These are phyloP conservation scores for Bacterosira constricta DNA, from an alignment of 108 stramenopile genomes.

Conservation along the genomic window DNA sequence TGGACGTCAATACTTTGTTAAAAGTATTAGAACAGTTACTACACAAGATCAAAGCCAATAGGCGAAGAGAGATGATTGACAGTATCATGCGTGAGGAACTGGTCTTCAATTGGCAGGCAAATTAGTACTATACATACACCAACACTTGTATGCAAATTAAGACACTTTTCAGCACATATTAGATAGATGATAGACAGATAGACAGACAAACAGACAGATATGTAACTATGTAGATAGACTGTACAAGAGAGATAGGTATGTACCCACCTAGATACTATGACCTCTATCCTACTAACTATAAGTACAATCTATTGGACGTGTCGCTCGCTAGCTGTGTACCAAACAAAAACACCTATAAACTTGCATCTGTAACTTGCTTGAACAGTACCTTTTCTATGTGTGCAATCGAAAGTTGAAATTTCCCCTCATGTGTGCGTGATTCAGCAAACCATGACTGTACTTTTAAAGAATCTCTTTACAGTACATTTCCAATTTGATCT, in stretches of 20 bases:
- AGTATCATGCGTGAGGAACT: constrained; percentile 7
- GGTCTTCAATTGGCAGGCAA: background rate
- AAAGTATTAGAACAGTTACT: constrained; percentile 85
- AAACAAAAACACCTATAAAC: too few species aligned
- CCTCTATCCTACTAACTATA: too few species aligned
- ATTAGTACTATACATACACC: background rate
- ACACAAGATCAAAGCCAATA: constrained; percentile 87
- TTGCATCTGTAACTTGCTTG: background rate
- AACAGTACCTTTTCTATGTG: too few species aligned
- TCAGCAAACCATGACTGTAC: constrained; percentile 18
- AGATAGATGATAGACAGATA: background rate
- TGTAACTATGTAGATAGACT: too few species aligned
- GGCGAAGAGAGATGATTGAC: constrained; percentile 70
- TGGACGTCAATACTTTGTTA: constrained; percentile 65
- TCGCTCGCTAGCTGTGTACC: too few species aligned
- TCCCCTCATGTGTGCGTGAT: too few species aligned
- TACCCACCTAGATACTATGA: too few species aligned
- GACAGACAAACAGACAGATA: too few species aligned
- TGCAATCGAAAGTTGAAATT: too few species aligned
- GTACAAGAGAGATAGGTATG: too few species aligned
- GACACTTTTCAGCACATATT: too few species aligned
- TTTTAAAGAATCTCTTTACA: constrained; percentile 47
- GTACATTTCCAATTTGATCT: constrained; percentile 33
- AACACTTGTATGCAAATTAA: background rate
- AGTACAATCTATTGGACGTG: too few species aligned